Evolutionary conservation across 495 filamentous ascomycete genomes (phyloP).

Genomic region (Talaromyces borbonicus): DNA sequence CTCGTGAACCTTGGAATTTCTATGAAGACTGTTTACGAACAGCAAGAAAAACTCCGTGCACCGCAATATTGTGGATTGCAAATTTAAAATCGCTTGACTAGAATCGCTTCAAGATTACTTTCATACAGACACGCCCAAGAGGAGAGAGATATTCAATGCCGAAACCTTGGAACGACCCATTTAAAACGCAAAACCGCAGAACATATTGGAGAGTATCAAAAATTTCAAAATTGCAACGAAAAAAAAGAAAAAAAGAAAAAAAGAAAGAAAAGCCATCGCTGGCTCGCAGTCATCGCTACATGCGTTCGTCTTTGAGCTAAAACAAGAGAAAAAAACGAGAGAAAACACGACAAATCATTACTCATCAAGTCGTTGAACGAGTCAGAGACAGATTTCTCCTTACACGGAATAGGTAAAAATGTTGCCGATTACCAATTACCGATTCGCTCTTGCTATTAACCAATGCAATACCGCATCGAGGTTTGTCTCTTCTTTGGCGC

Average conservation of each 20-base stretch:
- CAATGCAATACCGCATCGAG: conserved; percentile 94
- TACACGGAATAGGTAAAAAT: not conserved
- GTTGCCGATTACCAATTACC: not conserved
- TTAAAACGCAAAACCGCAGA: no score
- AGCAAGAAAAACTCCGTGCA: no score
- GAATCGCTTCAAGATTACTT: no score
- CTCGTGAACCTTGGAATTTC: no score
- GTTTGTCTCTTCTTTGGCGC: conserved; percentile 97
- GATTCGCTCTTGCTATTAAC: conserved; percentile 81
- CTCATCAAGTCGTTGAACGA: conserved; percentile 17
- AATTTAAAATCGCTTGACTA: no score
- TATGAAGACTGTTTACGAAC: no score
- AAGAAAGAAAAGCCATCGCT: conserved; percentile 5
- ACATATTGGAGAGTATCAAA: not conserved
- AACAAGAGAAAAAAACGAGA: conserved; percentile 1
- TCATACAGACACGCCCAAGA: no score
- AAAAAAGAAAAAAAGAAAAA: conserved; percentile 6
- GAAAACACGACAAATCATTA: conserved; percentile 12
- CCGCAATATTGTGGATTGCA: no score
- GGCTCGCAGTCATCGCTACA: conserved; percentile 11
- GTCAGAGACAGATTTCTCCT: not conserved
- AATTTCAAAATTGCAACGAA: not conserved
- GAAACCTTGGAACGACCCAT: no score
- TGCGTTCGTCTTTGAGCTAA: conserved; percentile 8
- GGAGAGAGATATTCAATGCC: no score